Evolutionary conservation across 2,329 filamentous ascomycete species (phyloP).

Genomic region (Fusarium chaquense): DNA sequence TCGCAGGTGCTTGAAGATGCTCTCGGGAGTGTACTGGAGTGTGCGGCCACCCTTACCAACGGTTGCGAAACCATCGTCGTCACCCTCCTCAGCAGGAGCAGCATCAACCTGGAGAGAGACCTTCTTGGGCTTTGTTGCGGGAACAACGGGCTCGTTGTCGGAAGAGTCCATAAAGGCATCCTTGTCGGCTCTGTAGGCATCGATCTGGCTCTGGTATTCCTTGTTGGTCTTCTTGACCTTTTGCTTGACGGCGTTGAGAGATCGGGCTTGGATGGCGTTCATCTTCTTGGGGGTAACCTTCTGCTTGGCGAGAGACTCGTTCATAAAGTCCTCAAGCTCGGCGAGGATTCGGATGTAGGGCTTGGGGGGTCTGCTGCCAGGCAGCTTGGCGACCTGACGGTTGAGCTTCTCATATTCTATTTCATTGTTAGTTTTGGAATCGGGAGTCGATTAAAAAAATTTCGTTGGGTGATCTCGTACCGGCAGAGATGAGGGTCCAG

Average conservation of each 20-base stretch:
- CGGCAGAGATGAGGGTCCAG: conserved; percentile 91
- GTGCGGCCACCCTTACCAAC: conserved; percentile 91
- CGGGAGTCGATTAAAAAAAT: background rate
- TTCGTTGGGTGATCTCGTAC: conserved; percentile 59
- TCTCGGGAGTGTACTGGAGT: conserved; percentile 93
- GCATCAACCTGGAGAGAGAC: conserved; percentile 58
- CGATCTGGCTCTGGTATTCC: conserved; percentile 88
- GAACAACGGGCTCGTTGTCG: conserved; percentile 72
- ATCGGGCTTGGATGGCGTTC: conserved; percentile 94
- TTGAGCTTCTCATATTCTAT: conserved; percentile 95
- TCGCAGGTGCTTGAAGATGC: conserved; percentile 96
- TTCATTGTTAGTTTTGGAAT: conserved; percentile 28
- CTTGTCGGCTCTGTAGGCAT: conserved; percentile 86
- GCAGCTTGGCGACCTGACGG: conserved; percentile 83
- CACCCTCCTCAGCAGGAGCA: conserved; percentile 65
- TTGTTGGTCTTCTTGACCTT: conserved; percentile 99
- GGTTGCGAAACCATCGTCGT: conserved; percentile 88
- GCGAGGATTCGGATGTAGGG: conserved; percentile 92
- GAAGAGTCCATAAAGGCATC: conserved; percentile 89
- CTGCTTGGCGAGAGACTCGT: conserved; percentile 93
- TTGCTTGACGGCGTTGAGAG: conserved; percentile 96
- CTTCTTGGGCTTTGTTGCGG: conserved; percentile 62
- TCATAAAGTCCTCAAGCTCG: conserved; percentile 93
- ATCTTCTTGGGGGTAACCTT: conserved; percentile 98
- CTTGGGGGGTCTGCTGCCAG: conserved; percentile 84